phyloP scores from a whole-genome alignment of 2,329 filamentous ascomycete species.

The Peltaster fructicola region DNA sequence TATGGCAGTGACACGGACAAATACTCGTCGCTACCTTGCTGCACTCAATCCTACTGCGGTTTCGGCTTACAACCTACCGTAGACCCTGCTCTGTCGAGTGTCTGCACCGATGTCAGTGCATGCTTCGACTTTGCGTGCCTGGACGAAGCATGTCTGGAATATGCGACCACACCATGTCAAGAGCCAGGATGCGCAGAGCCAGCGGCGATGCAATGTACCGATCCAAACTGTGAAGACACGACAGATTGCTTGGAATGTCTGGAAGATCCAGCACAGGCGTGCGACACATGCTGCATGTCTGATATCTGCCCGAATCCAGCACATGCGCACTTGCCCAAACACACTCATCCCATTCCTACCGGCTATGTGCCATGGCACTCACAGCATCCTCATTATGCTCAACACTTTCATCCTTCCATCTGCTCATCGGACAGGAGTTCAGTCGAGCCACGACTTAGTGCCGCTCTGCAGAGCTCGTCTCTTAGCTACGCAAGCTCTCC shows the following conservation, averaged over 20 bases:
- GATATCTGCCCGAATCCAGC: conserved; percentile 5
- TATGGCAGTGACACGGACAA: no score
- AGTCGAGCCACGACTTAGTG: conserved; percentile 3
- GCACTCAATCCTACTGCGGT: no score
- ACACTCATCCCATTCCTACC: conserved; percentile 1
- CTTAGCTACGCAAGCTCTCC: conserved; percentile 2
- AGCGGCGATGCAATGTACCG: conserved; percentile 8
- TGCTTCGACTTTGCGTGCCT: no score
- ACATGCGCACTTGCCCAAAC: conserved; percentile 3
- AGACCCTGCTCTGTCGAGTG: no score
- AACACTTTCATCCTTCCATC: not conserved
- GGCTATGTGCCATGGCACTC: conserved; percentile 3
- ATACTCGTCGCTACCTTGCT: no score
- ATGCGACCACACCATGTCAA: conserved; percentile 4
- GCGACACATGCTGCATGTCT: conserved; percentile 5
- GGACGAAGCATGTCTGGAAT: no score
- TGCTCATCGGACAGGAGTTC: not conserved
- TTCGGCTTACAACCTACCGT: no score
- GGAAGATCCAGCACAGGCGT: conserved; percentile 4
- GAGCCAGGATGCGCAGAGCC: conserved; percentile 5
- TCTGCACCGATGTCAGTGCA: no score
- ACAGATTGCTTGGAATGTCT: conserved; percentile 6
- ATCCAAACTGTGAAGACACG: conserved; percentile 19
- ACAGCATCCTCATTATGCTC: conserved; percentile 1
- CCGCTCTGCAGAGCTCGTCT: conserved; percentile 1